A percentile compares a stretch with the other conserved stretches of the same genome.
phyloP scores from a whole-genome alignment of 1,139 yeast species.

The Torulaspora globosa region DNA sequence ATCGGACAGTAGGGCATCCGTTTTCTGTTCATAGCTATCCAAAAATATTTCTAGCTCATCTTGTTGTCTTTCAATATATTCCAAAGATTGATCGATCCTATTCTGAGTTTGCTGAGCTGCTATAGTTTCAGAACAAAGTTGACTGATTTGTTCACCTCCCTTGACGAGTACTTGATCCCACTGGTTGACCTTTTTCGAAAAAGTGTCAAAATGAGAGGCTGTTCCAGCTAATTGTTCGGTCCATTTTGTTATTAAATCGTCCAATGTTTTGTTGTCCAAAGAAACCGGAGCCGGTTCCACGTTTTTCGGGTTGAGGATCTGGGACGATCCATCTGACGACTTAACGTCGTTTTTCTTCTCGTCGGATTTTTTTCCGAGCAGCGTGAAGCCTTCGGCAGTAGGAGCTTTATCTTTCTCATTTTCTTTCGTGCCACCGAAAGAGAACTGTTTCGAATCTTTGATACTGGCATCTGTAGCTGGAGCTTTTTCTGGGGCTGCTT shows the following conservation, averaged over 20 bases:
- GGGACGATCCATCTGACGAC: slow-evolving; percentile 21
- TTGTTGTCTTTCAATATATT: slow-evolving; percentile 87
- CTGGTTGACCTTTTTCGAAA: slow-evolving; percentile 66
- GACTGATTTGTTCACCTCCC: slow-evolving; percentile 81
- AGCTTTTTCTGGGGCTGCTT: slow-evolving; percentile 24
- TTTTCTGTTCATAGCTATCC: slow-evolving; percentile 82
- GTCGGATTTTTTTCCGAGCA: slow-evolving; percentile 21
- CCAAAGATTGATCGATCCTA: slow-evolving; percentile 80
- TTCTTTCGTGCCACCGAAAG: slow-evolving; percentile 28
- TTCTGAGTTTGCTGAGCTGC: slow-evolving; percentile 82
- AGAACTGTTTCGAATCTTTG: slow-evolving; percentile 21
- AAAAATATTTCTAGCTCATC: slow-evolving; percentile 80
- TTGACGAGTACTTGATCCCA: slow-evolving; percentile 85
- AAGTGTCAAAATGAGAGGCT: slow-evolving; percentile 69
- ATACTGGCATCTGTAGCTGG: not conserved
- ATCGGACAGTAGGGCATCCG: slow-evolving; percentile 52
- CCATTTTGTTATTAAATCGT: slow-evolving; percentile 92
- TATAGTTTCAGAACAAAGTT: slow-evolving; percentile 70
- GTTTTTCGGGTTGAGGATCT: slow-evolving; percentile 38
- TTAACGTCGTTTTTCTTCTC: slow-evolving; percentile 20
- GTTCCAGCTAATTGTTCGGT: slow-evolving; percentile 76
- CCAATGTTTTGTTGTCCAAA: slow-evolving; percentile 84
- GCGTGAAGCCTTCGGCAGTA: slow-evolving; percentile 25
- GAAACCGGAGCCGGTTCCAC: slow-evolving; percentile 70
- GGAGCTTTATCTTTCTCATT: slow-evolving; percentile 26